phyloP scores from a whole-genome alignment of 139 green algal species.

The Chlamydomonas sp. region DNA sequence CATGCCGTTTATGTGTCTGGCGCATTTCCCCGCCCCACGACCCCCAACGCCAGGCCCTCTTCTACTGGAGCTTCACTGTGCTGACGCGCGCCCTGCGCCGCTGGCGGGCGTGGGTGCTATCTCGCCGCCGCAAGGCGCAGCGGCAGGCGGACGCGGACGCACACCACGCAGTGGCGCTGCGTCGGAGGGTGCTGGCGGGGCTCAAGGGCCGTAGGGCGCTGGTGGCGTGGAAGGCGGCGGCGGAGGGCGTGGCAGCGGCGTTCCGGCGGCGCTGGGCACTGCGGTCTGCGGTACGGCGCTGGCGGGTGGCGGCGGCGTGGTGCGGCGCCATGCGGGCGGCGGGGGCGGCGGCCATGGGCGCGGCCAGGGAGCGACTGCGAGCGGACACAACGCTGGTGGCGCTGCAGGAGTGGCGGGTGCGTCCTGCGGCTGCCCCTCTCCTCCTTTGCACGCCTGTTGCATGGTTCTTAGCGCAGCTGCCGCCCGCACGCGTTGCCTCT shows the following conservation, averaged over 20 bases:
- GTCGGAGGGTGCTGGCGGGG: not conserved
- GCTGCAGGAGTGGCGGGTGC: conserved; percentile 14
- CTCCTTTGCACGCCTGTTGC: too few relatives aligned
- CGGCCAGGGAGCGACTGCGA: not conserved
- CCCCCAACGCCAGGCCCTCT: conserved; percentile 13
- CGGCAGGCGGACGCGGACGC: not conserved
- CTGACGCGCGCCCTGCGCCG: conserved; percentile 12
- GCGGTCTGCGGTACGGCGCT: not conserved
- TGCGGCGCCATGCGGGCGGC: not conserved
- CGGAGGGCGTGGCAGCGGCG: not conserved
- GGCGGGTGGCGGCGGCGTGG: not conserved
- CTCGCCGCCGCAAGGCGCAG: not conserved
- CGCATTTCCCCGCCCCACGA: not conserved
- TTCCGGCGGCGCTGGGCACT: not conserved
- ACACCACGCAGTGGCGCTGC: not conserved
- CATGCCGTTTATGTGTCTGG: not conserved
- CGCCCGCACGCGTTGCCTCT: too few relatives aligned
- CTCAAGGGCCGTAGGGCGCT: not conserved
- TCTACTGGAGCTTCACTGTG: conserved; percentile 17
- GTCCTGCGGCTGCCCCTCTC: not conserved
- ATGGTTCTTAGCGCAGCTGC: not conserved
- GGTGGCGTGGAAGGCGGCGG: not conserved
- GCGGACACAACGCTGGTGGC: not conserved
- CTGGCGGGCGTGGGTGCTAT: not conserved
- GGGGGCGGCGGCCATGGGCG: not conserved